Evolutionary conservation across 257 asterid genomes (phyloP).

Genomic region (Salvia splendens): DNA sequence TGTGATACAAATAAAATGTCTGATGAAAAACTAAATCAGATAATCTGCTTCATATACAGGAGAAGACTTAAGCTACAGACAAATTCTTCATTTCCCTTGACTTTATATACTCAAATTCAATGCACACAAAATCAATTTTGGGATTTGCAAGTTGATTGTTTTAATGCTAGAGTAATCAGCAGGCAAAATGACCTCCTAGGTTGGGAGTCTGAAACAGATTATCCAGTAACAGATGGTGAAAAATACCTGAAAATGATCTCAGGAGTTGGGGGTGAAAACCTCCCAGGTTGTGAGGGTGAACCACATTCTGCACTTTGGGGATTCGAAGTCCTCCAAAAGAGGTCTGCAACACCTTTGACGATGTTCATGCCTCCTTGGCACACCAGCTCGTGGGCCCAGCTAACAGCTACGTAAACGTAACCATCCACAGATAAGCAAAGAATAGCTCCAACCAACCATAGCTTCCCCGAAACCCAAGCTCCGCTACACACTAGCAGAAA

Average conservation of each 20-base stretch:
- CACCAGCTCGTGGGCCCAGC: conserved; percentile 32
- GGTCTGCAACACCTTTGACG: conserved; percentile 95
- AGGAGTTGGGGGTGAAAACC: conserved; percentile 67
- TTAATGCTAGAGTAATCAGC: conserved; percentile 1
- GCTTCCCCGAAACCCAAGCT: conserved; percentile 31
- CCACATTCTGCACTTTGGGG: conserved; percentile 63
- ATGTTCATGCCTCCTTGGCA: conserved; percentile 71
- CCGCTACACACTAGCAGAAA: conserved; percentile 22
- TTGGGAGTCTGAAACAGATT: conserved; percentile 18
- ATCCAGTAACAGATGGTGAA: conserved; percentile 2
- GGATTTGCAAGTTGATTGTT: conserved; percentile 7
- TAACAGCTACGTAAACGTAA: conserved; percentile 40
- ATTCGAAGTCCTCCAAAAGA: conserved; percentile 75
- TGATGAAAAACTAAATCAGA: conserved; percentile 4
- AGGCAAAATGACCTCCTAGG: conserved; percentile 22
- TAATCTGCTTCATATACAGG: conserved; percentile 18
- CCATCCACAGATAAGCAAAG: conserved; percentile 37
- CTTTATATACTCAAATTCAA: conserved; percentile 16
- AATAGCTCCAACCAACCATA: conserved; percentile 45
- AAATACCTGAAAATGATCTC: conserved; percentile 70
- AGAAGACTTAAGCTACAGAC: not conserved
- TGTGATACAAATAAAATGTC: conserved; percentile 11
- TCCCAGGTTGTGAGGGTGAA: conserved; percentile 51
- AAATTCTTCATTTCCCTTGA: conserved; percentile 15
- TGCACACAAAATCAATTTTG: conserved; percentile 15